Conservation (phyloP, 495 filamentous ascomycete species). For the Hypomontagnella submonticulosa region DNA sequence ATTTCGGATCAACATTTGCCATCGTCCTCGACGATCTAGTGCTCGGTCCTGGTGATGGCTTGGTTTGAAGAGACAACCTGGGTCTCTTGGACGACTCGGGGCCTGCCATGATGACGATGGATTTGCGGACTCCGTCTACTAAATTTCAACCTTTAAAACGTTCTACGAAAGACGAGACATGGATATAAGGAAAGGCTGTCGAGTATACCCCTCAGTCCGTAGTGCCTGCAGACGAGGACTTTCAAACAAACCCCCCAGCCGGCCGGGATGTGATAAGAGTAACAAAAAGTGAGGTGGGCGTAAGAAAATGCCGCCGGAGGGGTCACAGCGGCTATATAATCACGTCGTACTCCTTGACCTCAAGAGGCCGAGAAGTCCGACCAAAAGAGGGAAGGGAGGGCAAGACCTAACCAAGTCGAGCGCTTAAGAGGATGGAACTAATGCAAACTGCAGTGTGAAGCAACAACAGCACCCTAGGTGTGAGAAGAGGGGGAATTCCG, state of each 20-base stretch:
- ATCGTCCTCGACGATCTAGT: slow-evolving; percentile 51
- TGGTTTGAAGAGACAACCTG: slow-evolving; percentile 84
- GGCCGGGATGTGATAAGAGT: slow-evolving; percentile 23
- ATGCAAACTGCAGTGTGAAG: slow-evolving; percentile 41
- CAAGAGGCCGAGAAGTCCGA: slow-evolving; percentile 20
- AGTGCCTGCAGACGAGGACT: slow-evolving; percentile 31
- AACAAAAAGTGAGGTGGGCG: slow-evolving; percentile 17
- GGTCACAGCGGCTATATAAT: slow-evolving; percentile 43
- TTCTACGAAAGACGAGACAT: slow-evolving; percentile 12
- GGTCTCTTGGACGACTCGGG: slow-evolving; percentile 65
- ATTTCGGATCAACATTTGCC: slow-evolving; percentile 66
- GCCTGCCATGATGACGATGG: slow-evolving; percentile 34
- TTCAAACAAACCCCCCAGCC: slow-evolving; percentile 34
- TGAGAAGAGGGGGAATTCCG: slow-evolving; percentile 45
- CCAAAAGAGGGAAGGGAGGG: slow-evolving; percentile 26
- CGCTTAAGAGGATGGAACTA: slow-evolving; percentile 38
- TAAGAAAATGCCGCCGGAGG: slow-evolving; percentile 31
- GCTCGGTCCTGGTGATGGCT: slow-evolving; percentile 38
- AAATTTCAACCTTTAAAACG: slow-evolving; percentile 3
- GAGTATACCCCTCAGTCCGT: slow-evolving; percentile 26
- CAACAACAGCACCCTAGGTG: slow-evolving; percentile 30
- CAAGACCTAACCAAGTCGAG: slow-evolving; percentile 20
- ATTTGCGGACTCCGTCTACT: slow-evolving; percentile 1
- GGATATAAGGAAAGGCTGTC: slow-evolving; percentile 24
- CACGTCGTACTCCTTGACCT: slow-evolving; percentile 14